These are phyloP conservation scores for Trichoderma lentiforme DNA, from an alignment of 2,329 filamentous ascomycete species.

Conservation along the genomic window DNA sequence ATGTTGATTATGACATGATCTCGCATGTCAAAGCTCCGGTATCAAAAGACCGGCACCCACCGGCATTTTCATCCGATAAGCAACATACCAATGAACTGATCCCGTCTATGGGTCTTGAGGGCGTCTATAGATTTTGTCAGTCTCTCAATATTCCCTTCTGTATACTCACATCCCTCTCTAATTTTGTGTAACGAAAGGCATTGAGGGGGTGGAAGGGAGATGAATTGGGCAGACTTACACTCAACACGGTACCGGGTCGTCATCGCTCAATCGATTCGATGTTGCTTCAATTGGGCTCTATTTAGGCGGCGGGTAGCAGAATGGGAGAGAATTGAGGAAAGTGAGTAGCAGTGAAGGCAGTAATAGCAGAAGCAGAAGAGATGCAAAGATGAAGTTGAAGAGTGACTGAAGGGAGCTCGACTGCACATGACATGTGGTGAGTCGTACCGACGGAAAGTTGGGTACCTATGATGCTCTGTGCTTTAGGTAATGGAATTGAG, in stretches of 20 bases:
- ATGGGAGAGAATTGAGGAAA: neutral
- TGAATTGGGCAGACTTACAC: slow-evolving; percentile 50
- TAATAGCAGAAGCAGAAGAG: neutral
- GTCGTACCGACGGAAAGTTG: neutral
- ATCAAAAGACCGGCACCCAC: neutral
- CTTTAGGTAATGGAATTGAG: slow-evolving; percentile 3
- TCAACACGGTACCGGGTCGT: slow-evolving; percentile 68
- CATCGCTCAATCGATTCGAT: slow-evolving; percentile 38
- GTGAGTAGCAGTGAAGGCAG: neutral
- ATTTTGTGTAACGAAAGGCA: neutral
- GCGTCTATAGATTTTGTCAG: slow-evolving; percentile 45
- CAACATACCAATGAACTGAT: slow-evolving; percentile 74
- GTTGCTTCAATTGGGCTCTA: neutral
- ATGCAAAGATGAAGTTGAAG: neutral
- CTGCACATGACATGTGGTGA: neutral
- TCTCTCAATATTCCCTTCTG: too few species aligned
- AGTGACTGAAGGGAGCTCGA: neutral
- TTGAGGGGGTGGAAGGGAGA: neutral
- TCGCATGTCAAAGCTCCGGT: neutral
- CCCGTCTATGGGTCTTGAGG: slow-evolving; percentile 79
- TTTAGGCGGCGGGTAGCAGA: neutral
- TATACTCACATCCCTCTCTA: neutral
- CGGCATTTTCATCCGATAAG: neutral
- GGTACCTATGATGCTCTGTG: neutral
- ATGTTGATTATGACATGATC: neutral